These are phyloP conservation scores for Russula sp. DNA, from an alignment of 768 basidiomycete genomes.

Conservation along the genomic window DNA sequence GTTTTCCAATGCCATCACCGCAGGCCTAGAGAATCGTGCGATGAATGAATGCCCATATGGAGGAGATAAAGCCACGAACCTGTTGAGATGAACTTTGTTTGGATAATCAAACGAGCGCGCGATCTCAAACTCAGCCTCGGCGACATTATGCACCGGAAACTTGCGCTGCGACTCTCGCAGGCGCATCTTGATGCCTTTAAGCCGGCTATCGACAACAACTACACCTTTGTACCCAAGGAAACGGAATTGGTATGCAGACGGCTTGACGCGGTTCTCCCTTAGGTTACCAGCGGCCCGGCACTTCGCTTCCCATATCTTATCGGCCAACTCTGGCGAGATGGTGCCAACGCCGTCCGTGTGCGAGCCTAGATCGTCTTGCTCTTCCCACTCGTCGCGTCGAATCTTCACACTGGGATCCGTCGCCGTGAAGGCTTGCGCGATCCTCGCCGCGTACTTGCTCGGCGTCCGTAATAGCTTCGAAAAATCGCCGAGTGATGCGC, in stretches of 20 bases:
- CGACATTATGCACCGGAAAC: slow-evolving; percentile 48
- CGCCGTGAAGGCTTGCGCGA: background rate
- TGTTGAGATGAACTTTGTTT: slow-evolving; percentile 63
- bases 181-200: slow-evolving; percentile 61
- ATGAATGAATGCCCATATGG: background rate
- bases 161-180: slow-evolving; percentile 71
- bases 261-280: background rate
- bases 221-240: slow-evolving; percentile 79
- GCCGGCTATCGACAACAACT: slow-evolving; percentile 52
- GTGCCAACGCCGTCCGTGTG: background rate
- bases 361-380: background rate
- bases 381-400: background rate
- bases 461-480: background rate
- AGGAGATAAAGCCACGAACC: slow-evolving; percentile 36
- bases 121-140: slow-evolving; percentile 61
- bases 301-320: background rate
- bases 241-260: slow-evolving; percentile 64
- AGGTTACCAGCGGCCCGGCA: background rate
- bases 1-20: slow-evolving; percentile 77
- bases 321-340: background rate
- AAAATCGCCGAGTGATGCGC: background rate
- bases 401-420: background rate
- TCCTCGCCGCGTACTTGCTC: background rate
- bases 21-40: slow-evolving; percentile 39
- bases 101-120: slow-evolving; percentile 56